Evolutionary conservation across 345 rosid species (phyloP), one percentile per base, ranked within the genome.

Genomic region (Eucalyptus dawsonii): DNA sequence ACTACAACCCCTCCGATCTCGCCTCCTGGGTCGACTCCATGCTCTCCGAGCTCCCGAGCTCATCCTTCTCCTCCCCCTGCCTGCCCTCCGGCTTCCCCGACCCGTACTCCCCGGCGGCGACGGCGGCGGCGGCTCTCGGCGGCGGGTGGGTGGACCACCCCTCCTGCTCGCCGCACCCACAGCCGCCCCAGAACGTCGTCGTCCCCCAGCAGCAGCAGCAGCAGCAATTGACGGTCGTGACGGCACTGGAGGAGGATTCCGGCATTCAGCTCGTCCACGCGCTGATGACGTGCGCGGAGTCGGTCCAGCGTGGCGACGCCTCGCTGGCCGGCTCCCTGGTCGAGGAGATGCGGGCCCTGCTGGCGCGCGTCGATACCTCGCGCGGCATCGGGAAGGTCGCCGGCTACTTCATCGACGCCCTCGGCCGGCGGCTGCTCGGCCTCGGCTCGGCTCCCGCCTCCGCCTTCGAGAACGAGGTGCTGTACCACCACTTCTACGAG

Each of bases 401-500:
- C 34, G 93, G 95, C 3, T 95, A 91, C 90, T 97, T 97, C 90
- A 93, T 94, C 62, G 96, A 97, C 86, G 99, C 97, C 10, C 87
- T 97, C 65, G 90, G 93, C 87, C 95, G 95, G 86, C 94, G 99
- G 86, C 90, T 95, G 53, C 87, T 92, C 47, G 90, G 87, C 50
- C 62, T 80, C 6, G 54, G 87, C 85, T 80, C 88, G 50, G 42
- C 50, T 11, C n/a, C 58, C 45, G 87, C 88, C 45, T 91, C 94
- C 0, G 87, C 92, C 37, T 90, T 25, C 51, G 94, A 93, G 92
- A 93, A 90, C 88, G 98, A 95, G 92, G 91, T 94, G 89, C 89
- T 97, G 86, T 94, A 96, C 92, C 96, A 95, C 92, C 96, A 97
- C 89, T 96, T 94, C 87, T 97, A 96, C 93, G 99, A 97, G 87